These are phyloP conservation scores for Aspergillus ostianus DNA, from an alignment of 495 filamentous ascomycete species.

Conservation along the genomic window DNA sequence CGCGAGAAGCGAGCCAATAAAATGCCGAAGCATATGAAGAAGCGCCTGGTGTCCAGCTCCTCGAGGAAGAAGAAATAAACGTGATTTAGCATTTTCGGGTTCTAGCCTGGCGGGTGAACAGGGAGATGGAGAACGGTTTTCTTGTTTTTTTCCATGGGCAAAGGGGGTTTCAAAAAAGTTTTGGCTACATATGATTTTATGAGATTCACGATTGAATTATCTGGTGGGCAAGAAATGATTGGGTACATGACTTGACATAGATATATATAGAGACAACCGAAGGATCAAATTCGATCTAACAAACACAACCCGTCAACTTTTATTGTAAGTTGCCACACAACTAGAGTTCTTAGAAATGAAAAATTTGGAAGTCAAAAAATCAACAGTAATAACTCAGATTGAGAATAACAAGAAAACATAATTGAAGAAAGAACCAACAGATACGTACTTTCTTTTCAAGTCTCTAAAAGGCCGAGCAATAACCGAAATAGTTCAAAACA, in stretches of 20 bases:
- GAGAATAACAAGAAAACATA: no score
- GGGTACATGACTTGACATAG: slow-evolving; percentile 8
- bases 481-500: no score
- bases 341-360: no score
- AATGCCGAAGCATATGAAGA: slow-evolving; percentile 94
- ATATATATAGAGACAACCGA: slow-evolving; percentile 12
- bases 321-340: neutral
- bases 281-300: neutral
- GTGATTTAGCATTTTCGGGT: neutral
- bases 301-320: no score
- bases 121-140: neutral
- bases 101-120: neutral
- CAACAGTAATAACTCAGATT: no score
- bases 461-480: no score
- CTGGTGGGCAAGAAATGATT: slow-evolving; percentile 12
- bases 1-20: slow-evolving; percentile 87
- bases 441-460: no score
- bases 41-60: slow-evolving; percentile 47
- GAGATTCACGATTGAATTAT: slow-evolving; percentile 17
- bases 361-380: no score
- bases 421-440: no score
- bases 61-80: slow-evolving; percentile 46
- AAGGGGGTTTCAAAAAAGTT: slow-evolving; percentile 4
- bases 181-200: slow-evolving; percentile 16
- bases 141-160: neutral